Evolutionary conservation across 306 rosid species (phyloP).

Genomic region (Elaeagnus macrophylla): DNA sequence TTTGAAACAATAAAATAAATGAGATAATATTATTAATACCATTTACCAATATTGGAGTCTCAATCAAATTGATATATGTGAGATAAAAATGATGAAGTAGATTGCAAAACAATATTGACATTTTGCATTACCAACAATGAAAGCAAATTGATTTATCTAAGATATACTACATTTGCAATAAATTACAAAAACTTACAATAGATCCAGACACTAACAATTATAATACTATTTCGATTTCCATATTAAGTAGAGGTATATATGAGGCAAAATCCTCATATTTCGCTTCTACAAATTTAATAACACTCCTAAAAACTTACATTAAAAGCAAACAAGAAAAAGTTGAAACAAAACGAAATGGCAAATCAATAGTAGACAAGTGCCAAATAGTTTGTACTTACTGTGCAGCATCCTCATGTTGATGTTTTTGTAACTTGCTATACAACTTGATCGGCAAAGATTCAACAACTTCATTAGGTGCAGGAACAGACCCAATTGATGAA

Average conservation of each 20-base stretch:
- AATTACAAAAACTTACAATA: background rate
- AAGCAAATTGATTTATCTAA: background rate
- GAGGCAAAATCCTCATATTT: background rate
- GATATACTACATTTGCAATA: background rate
- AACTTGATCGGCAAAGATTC: conserved; percentile 90
- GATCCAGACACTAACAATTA: background rate
- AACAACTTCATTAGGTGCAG: conserved; percentile 88
- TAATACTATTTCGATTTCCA: background rate
- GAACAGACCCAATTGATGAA: conserved; percentile 93
- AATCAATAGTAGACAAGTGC: background rate
- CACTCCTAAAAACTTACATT: background rate
- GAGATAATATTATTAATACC: background rate
- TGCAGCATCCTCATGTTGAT: conserved; percentile 74
- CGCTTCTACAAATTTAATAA: background rate
- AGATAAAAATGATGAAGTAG: background rate
- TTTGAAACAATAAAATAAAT: background rate
- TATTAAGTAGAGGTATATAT: background rate
- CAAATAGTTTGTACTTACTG: conserved; percentile 52
- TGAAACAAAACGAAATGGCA: background rate
- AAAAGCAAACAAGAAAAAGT: background rate
- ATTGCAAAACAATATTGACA: background rate
- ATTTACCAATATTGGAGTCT: background rate
- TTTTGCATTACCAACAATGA: background rate
- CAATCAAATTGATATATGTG: background rate
- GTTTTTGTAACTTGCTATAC: conserved; percentile 56